These are phyloP conservation scores for Nigrograna mackinnonii DNA, from an alignment of 2,329 filamentous ascomycete species.

Conservation along the genomic window DNA sequence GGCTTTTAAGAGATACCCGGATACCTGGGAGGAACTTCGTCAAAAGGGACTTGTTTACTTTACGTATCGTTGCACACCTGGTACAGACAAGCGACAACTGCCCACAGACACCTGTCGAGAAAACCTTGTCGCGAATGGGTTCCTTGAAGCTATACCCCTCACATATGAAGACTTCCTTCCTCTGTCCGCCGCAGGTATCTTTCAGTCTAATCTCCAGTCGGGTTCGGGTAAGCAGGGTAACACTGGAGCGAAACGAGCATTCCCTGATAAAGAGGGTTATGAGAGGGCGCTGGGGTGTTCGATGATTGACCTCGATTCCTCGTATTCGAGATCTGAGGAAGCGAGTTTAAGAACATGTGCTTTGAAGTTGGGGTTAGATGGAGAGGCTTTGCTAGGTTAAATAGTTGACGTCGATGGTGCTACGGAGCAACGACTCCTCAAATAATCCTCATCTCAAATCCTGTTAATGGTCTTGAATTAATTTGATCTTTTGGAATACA, in stretches of 20 bases:
- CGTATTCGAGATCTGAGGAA: neutral
- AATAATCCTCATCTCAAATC: no score
- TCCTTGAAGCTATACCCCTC: conserved; percentile 46
- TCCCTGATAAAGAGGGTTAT: neutral
- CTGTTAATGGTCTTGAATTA: no score
- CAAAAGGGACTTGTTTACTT: conserved; percentile 1
- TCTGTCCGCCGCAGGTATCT: conserved; percentile 57
- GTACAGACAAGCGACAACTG: no score
- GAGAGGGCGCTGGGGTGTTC: conserved; percentile 1
- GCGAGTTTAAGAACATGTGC: conserved; percentile 1
- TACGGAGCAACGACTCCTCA: no score
- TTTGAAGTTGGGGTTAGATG: neutral
- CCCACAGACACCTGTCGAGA: neutral
- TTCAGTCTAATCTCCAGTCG: conserved; percentile 53
- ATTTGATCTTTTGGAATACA: no score
- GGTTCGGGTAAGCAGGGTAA: neutral
- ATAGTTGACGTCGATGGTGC: no score
- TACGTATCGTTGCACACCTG: neutral
- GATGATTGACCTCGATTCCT: conserved; percentile 1
- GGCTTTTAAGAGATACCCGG: neutral
- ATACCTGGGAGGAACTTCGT: conserved; percentile 3
- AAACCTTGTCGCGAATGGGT: neutral
- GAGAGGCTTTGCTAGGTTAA: neutral
- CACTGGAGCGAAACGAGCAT: neutral
- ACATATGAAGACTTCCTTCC: conserved; percentile 61